These are phyloP conservation scores for Ophiostoma tasmaniense DNA, from an alignment of 2,329 filamentous ascomycete species.

Conservation along the genomic window DNA sequence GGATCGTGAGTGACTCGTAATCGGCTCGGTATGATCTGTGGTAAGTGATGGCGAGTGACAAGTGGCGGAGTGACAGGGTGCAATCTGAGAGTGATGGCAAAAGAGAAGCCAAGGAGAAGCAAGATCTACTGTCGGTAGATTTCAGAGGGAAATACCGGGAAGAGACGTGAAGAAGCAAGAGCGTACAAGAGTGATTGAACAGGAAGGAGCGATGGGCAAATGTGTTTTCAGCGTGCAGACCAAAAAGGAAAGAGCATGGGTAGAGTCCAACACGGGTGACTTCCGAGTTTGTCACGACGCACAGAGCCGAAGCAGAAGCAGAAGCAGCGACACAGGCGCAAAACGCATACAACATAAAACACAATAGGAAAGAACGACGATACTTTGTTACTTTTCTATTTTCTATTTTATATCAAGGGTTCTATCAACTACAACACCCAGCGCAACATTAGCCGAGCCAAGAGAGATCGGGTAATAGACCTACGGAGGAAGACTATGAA, in stretches of 20 bases:
- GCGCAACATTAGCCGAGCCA: neutral
- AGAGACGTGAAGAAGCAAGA: neutral
- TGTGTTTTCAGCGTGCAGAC: neutral
- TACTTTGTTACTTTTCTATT: neutral
- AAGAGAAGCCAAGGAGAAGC: neutral
- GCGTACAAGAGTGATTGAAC: neutral
- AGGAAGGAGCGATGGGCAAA: neutral
- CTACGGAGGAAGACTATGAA: neutral
- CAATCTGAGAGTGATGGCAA: neutral
- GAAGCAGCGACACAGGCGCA: too few species aligned
- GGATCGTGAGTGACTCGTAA: neutral
- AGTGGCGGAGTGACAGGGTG: too few species aligned
- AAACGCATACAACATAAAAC: neutral
- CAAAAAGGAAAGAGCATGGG: neutral
- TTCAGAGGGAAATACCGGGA: neutral
- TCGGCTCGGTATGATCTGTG: neutral
- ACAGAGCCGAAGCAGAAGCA: neutral
- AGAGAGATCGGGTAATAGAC: neutral
- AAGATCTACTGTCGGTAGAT: neutral
- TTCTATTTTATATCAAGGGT: neutral
- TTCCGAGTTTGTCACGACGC: neutral
- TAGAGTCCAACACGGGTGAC: neutral
- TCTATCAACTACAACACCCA: too few species aligned
- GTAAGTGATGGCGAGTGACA: neutral
- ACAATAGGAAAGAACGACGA: neutral